Conservation (phyloP, 345 rosid species). For the Syzygium jambos region DNA sequence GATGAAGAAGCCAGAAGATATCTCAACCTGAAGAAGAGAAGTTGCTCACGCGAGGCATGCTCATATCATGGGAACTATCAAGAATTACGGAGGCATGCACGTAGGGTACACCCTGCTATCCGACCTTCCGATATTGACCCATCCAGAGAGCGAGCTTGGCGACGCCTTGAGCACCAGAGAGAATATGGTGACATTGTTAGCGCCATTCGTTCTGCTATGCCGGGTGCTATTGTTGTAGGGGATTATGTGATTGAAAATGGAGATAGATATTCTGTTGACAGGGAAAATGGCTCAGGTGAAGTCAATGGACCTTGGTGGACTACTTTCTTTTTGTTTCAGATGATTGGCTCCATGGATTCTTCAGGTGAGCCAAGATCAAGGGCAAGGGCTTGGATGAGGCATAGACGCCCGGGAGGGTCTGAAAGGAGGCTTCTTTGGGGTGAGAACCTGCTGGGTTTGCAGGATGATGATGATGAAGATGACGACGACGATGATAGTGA, state of each 20-base stretch:
- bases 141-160: conserved; percentile 85
- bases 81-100: conserved; percentile 80
- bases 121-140: conserved; percentile 86
- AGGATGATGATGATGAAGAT: conserved; percentile 37
- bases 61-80: conserved; percentile 65
- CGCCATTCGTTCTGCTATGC: conserved; percentile 79
- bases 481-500: conserved; percentile 22
- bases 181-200: conserved; percentile 80
- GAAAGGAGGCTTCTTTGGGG: conserved; percentile 88
- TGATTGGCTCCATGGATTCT: conserved; percentile 65
- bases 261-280: conserved; percentile 50
- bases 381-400: conserved; percentile 55
- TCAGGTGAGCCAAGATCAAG: conserved; percentile 41
- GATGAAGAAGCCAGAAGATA: conserved; percentile 71
- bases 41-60: conserved; percentile 83
- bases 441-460: conserved; percentile 76
- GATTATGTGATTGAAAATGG: conserved; percentile 91
- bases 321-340: conserved; percentile 69
- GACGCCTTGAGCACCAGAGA: conserved; percentile 65
- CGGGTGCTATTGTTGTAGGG: conserved; percentile 89
- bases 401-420: conserved; percentile 44
- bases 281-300: conserved; percentile 42
- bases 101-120: conserved; percentile 68
- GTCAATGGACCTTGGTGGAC: conserved; percentile 53
- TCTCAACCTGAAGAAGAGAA: conserved; percentile 65